Conservation (phyloP, 1,284 basidiomycete species). For the Chalciporus sp. region DNA sequence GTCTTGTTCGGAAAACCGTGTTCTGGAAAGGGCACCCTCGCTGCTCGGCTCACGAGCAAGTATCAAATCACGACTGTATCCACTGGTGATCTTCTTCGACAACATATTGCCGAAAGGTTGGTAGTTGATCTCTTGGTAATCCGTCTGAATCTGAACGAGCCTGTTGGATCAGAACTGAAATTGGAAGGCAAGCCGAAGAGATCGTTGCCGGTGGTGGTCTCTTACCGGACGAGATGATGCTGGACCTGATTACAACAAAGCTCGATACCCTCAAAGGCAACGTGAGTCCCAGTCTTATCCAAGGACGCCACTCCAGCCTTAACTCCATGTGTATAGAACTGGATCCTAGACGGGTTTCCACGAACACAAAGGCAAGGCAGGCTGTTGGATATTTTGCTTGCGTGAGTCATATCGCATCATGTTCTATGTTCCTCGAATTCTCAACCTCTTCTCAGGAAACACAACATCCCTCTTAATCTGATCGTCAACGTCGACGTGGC, state of each 20-base stretch:
- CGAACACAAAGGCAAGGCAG: conserved; percentile 89
- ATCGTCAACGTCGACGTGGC: conserved; percentile 91
- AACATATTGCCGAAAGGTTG: conserved; percentile 70
- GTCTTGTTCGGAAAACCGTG: conserved; percentile 83
- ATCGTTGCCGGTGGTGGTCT: conserved; percentile 77
- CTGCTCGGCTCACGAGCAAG: conserved; percentile 67
- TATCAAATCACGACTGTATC: conserved; percentile 74
- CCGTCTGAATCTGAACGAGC: neutral
- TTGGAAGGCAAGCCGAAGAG: conserved; percentile 73
- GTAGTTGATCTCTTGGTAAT: conserved; percentile 1
- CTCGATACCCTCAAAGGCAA: conserved; percentile 65
- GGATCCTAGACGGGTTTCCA: conserved; percentile 97
- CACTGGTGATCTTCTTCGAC: conserved; percentile 81
- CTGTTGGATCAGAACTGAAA: conserved; percentile 53
- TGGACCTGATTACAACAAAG: conserved; percentile 71
- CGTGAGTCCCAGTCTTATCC: conserved; percentile 36
- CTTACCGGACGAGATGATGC: conserved; percentile 76
- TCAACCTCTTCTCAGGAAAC: conserved; percentile 43
- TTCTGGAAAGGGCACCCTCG: conserved; percentile 78
- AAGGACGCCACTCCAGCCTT: neutral
- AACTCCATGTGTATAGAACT: conserved; percentile 52
- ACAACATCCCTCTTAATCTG: conserved; percentile 70
- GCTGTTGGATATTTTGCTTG: conserved; percentile 74
- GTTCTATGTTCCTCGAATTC: neutral
- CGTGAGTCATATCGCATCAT: conserved; percentile 41